A percentile compares a stretch with the other conserved stretches of the same genome.
Evolutionary conservation across 2,329 filamentous ascomycete genomes (phyloP).

Genomic region (Monosporascus cannonballus): DNA sequence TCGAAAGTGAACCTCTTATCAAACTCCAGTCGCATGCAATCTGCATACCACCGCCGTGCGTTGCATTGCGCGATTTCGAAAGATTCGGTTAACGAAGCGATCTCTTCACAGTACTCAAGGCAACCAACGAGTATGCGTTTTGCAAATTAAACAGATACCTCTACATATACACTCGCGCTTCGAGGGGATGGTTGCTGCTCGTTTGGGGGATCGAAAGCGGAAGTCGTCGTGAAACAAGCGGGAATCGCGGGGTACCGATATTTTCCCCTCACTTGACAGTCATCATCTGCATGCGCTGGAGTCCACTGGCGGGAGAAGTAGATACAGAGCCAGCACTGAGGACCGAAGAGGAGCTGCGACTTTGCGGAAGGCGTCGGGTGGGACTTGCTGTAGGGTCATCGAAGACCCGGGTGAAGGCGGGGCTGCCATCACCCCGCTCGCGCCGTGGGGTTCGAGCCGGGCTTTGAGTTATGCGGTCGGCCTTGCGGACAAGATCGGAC

Average conservation of each 20-base stretch:
- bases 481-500: slow-evolving; percentile 53
- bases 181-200: slow-evolving; percentile 2
- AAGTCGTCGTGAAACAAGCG: slow-evolving; percentile 1
- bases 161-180: slow-evolving; percentile 21
- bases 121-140: slow-evolving; percentile 29
- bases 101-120: slow-evolving; percentile 1
- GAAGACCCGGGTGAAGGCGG: slow-evolving; percentile 63
- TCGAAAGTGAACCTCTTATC: not conserved
- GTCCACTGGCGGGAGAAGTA: slow-evolving; percentile 43
- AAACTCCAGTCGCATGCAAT: not conserved
- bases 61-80: not conserved
- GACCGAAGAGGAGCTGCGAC: slow-evolving; percentile 48
- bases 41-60: not conserved
- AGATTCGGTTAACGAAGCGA: not conserved
- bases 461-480: slow-evolving; percentile 52
- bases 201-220: slow-evolving; percentile 1
- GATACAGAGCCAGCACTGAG: slow-evolving; percentile 45
- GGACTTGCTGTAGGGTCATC: slow-evolving; percentile 55
- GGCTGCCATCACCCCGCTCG: slow-evolving; percentile 50
- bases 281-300: slow-evolving; percentile 59
- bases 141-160: slow-evolving; percentile 31
- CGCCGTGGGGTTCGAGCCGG: slow-evolving; percentile 45
- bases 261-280: slow-evolving; percentile 44
- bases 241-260: not conserved
- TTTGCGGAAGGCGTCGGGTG: slow-evolving; percentile 43